Conservation (phyloP, 106 monocot species). For the Amphibolis antarctica region DNA sequence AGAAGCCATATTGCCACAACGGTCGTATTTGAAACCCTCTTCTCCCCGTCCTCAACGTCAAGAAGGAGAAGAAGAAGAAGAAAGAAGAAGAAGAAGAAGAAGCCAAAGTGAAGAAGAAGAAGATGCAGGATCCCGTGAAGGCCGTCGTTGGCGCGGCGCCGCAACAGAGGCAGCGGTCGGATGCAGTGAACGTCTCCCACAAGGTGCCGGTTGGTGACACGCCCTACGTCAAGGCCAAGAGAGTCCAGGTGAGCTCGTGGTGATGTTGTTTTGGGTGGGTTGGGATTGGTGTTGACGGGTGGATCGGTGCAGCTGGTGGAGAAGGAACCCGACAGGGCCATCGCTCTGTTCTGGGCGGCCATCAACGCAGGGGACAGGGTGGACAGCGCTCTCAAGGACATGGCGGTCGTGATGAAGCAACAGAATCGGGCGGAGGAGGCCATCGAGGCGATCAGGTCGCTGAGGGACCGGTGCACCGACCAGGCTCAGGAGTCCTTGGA, state of each 20-base stretch:
- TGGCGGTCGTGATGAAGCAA: conserved; percentile 29
- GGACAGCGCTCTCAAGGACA: conserved; percentile 25
- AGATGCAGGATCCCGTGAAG: too few species aligned
- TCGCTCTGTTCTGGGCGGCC: conserved; percentile 73
- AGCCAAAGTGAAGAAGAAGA: too few species aligned
- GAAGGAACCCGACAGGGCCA: conserved; percentile 69
- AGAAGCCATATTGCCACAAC: too few species aligned
- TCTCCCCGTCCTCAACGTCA: too few species aligned
- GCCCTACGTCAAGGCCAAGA: conserved; percentile 78
- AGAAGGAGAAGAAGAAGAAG: too few species aligned
- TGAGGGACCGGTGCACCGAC: conserved; percentile 53
- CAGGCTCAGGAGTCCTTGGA: conserved; percentile 79
- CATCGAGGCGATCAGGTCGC: conserved; percentile 62
- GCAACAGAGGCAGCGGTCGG: conserved; percentile 14
- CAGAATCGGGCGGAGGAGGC: conserved; percentile 39
- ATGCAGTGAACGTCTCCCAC: conserved; percentile 50
- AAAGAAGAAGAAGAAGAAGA: too few species aligned
- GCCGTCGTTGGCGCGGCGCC: neutral
- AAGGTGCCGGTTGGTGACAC: conserved; percentile 87
- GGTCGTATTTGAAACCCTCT: too few species aligned
- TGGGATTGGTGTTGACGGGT: too few species aligned
- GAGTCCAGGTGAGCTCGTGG: conserved; percentile 54
- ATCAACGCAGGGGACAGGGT: conserved; percentile 40
- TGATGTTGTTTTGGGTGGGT: too few species aligned
- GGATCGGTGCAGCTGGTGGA: conserved; percentile 49